phyloP scores from a whole-genome alignment of 176 grass and related monocot genomes.

The Dendrocalamus sinicus region DNA sequence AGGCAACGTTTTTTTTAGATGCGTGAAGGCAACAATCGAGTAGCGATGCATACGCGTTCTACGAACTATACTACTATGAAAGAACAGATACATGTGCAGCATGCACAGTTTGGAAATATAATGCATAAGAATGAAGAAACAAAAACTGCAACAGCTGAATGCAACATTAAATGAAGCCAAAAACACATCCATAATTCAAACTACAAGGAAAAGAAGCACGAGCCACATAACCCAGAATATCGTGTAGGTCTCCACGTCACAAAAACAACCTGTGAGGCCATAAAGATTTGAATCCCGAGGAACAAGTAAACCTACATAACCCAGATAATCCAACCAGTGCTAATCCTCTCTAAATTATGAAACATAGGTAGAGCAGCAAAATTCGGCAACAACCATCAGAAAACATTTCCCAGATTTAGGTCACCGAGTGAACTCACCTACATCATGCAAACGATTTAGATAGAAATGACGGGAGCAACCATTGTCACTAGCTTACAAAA shows the following conservation, averaged over 20 bases:
- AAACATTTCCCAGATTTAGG: neutral
- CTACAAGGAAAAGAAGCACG: neutral
- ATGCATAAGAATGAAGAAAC: neutral
- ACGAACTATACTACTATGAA: neutral
- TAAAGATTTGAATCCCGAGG: neutral
- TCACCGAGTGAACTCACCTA: neutral
- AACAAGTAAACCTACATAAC: neutral
- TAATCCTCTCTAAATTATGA: neutral
- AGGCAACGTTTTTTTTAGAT: neutral
- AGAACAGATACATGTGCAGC: neutral
- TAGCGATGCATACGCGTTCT: neutral
- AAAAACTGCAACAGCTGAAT: neutral
- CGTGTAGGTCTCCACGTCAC: neutral
- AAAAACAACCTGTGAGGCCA: neutral
- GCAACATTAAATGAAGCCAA: neutral
- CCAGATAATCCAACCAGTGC: neutral
- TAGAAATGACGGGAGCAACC: neutral
- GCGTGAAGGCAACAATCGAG: neutral
- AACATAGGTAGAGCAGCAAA: neutral
- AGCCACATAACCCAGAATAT: neutral
- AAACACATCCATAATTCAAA: neutral
- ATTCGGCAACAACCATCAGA: neutral
- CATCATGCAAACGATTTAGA: neutral
- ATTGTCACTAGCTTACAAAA: neutral
- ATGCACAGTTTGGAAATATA: neutral